Percentiles rank a stretch among this genome's conserved stretches.
Conservation (phyloP, 2,329 filamentous ascomycete species). For the Botrytis porri region DNA sequence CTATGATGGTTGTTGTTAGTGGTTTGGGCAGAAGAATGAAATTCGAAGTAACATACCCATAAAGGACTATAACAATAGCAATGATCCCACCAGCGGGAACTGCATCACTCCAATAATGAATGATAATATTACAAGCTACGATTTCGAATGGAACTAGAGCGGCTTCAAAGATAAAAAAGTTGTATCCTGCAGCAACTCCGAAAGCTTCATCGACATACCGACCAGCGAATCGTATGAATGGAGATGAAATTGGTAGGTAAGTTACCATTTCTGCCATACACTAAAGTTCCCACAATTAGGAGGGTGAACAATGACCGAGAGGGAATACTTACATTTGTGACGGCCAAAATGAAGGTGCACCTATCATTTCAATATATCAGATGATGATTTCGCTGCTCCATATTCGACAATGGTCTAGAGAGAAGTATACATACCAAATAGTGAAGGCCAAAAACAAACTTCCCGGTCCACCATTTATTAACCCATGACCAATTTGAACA, state of each 20-base stretch:
- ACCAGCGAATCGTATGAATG: conserved; percentile 75
- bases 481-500: conserved; percentile 53
- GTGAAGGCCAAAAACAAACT: conserved; percentile 58
- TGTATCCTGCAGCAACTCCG: conserved; percentile 70
- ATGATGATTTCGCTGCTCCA: conserved; percentile 35
- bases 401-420: background rate
- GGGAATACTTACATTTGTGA: conserved; percentile 45
- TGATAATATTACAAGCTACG: conserved; percentile 43
- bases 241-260: conserved; percentile 71
- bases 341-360: conserved; percentile 57
- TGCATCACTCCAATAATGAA: conserved; percentile 51
- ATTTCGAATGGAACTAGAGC: conserved; percentile 44
- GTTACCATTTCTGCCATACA: conserved; percentile 72
- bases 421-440: conserved; percentile 45
- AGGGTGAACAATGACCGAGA: conserved; percentile 55
- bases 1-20: conserved; percentile 41
- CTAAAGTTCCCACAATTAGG: conserved; percentile 41
- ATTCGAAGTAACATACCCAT: conserved; percentile 38
- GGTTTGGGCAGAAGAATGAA: conserved; percentile 34
- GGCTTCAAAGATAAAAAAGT: conserved; percentile 70
- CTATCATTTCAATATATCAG: conserved; percentile 44
- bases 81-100: conserved; percentile 45
- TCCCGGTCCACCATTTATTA: conserved; percentile 58
- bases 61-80: conserved; percentile 51
- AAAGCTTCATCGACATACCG: conserved; percentile 74